Base-by-base conservation (phyloP, 106 monocot genomes). In the Triglochin maritima region DNA sequence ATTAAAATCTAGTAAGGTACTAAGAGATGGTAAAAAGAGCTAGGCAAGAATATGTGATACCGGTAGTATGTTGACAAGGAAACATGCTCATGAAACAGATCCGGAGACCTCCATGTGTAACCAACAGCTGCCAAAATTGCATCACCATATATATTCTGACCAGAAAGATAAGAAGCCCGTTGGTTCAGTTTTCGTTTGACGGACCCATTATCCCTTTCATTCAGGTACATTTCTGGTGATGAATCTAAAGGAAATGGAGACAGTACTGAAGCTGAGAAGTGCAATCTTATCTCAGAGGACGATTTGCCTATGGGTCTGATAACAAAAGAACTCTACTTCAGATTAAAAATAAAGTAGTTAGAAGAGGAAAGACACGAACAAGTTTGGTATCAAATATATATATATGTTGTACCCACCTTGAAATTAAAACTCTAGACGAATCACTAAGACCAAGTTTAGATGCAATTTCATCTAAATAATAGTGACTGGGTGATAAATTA, bases 61-160 rank as follows among this genome's bases (percentile, higher is more conserved):
- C 88, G 88, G 82, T 98, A 88, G 82, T 92, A 98, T 6, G 82
- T 66, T 56, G 78, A 80, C 57, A 88, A 56, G 56, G 76, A 71
- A 29, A 98, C 75, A 66, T 98, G 82, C 69, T 92, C 86, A 79
- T 60, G 76, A 47, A 79, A 86, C 60, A 98, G 84, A 41, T 76
- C 59, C 15, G 79, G 66, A 62, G 87, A 84, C 50, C 74, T 98
- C 96, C 96, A 81, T 57, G 77, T 77, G 47, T 88, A 98, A 56
- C 91, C 91, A 69, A 98, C 47, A 75, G 80, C 78, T 52, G 85
- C 96, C 72, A 98, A 65, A 57, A 98, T 71, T 10, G 96, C 88
- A 84, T 98, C 76, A 56, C 96, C 96, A 77, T 77, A 84, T n/a
- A 98, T 84, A 61, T 62, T 77, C 79, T 98, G 96, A 41, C 91